phyloP scores from a whole-genome alignment of 1,284 basidiomycete species.

The Leucoagaricus sp. region DNA sequence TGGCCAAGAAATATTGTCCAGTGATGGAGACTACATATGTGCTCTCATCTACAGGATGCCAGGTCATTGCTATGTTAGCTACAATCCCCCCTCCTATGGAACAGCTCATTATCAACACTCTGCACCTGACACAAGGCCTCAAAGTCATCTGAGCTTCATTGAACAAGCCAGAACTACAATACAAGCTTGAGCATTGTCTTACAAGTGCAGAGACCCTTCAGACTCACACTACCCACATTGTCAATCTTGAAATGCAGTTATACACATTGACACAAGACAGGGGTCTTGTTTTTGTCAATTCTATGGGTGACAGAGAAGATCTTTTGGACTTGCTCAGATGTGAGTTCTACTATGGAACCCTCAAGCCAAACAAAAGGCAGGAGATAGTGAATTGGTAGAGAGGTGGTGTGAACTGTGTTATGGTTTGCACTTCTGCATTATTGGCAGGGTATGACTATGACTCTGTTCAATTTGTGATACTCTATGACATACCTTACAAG shows the following conservation, averaged over 20 bases:
- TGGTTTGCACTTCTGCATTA: conserved; percentile 15
- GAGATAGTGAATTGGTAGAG: background rate
- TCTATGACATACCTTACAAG: conserved; percentile 9
- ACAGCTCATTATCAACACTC: background rate
- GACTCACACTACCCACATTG: background rate
- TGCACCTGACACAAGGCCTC: background rate
- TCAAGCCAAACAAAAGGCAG: background rate
- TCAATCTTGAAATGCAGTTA: background rate
- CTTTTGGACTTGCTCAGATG: background rate
- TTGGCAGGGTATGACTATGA: conserved; percentile 14
- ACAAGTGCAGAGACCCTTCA: background rate
- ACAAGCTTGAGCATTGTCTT: background rate
- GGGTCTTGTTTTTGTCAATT: background rate
- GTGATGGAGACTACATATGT: background rate
- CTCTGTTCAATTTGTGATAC: conserved; percentile 9
- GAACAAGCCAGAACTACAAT: background rate
- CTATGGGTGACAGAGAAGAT: background rate
- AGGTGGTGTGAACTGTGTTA: background rate
- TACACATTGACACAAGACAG: background rate
- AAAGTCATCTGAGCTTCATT: background rate
- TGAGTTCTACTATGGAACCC: background rate
- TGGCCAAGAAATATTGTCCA: background rate
- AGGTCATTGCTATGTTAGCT: background rate
- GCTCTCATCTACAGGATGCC: background rate
- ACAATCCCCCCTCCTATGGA: background rate